Conservation (phyloP, 2,329 filamentous ascomycete species). For the Apiospora phragmitis region DNA sequence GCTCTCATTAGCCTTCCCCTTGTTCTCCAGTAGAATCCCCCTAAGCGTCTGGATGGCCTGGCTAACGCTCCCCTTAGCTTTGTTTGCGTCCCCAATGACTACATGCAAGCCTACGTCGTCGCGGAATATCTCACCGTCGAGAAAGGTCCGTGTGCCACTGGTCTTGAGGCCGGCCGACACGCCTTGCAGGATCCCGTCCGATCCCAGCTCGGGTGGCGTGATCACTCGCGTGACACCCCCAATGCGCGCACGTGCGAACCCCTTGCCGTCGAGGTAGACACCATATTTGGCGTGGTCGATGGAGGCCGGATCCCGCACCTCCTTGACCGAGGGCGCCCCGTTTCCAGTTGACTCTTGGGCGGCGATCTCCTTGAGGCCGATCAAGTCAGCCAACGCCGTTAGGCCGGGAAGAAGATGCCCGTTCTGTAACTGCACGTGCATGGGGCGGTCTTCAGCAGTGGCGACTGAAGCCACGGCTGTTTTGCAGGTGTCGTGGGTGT, state of each 20-base stretch:
- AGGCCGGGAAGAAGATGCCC: constrained; percentile 50
- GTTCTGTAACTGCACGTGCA: constrained; percentile 39
- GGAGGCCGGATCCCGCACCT: constrained; percentile 28
- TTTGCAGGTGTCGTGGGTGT: constrained; percentile 29
- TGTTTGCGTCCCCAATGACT: constrained; percentile 35
- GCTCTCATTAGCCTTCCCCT: constrained; percentile 32
- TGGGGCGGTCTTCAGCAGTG: constrained; percentile 21
- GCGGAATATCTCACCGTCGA: constrained; percentile 42
- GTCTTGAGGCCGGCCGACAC: constrained; percentile 44
- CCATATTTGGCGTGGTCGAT: constrained; percentile 41
- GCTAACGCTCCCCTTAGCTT: constrained; percentile 26
- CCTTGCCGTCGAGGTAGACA: constrained; percentile 40
- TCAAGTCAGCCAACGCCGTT: constrained; percentile 46
- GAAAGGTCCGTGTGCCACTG: constrained; percentile 35
- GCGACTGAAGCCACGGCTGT: constrained; percentile 14
- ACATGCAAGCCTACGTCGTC: constrained; percentile 45
- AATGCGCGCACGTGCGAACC: constrained; percentile 41
- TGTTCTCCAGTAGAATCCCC: constrained; percentile 35
- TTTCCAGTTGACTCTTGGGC: constrained; percentile 46
- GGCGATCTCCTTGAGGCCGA: constrained; percentile 53
- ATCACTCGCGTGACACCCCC: constrained; percentile 46
- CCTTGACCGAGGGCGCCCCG: constrained; percentile 37
- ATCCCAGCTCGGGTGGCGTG: constrained; percentile 35
- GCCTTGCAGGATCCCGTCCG: constrained; percentile 35
- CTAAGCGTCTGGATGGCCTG: constrained; percentile 35